phyloP scores from a whole-genome alignment of 495 filamentous ascomycete species.

The Neurospora sp. region DNA sequence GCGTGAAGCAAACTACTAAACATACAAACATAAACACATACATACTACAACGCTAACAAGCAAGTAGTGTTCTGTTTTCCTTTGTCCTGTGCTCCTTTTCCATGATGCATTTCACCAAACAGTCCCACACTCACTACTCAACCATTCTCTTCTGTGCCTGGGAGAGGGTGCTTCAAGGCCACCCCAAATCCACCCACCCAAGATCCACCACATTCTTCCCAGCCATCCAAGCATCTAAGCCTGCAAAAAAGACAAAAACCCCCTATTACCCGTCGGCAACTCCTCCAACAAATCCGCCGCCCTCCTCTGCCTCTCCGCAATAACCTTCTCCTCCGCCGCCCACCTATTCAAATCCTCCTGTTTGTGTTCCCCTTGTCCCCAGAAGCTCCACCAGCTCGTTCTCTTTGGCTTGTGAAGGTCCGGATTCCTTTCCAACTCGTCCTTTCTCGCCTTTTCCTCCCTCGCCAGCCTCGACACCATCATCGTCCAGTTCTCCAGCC shows the following conservation, averaged over 20 bases:
- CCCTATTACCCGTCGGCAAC: constrained; percentile 25
- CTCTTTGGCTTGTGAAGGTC: constrained; percentile 5
- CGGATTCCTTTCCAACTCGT: not conserved
- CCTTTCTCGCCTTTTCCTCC: constrained; percentile 38
- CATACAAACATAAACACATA: not conserved
- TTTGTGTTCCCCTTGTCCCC: constrained; percentile 24
- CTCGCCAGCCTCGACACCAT: constrained; percentile 56
- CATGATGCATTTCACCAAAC: not conserved
- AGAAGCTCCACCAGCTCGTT: constrained; percentile 37
- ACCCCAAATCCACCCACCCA: not conserved
- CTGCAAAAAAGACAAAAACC: constrained; percentile 27
- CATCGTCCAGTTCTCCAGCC: constrained; percentile 62
- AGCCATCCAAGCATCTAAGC: constrained; percentile 15
- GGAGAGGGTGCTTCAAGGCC: not conserved
- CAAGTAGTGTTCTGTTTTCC: not conserved
- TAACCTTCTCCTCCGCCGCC: constrained; percentile 44
- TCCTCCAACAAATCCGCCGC: constrained; percentile 39
- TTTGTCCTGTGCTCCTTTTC: not conserved
- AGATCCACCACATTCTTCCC: not conserved
- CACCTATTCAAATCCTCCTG: constrained; percentile 28
- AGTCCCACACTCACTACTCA: not conserved
- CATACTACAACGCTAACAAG: not conserved
- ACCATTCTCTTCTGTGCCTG: not conserved
- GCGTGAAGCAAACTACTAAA: not conserved
- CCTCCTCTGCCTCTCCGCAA: constrained; percentile 36